Conservation (phyloP, 1,139 yeast species). For the Geotrichum carabidarum region DNA sequence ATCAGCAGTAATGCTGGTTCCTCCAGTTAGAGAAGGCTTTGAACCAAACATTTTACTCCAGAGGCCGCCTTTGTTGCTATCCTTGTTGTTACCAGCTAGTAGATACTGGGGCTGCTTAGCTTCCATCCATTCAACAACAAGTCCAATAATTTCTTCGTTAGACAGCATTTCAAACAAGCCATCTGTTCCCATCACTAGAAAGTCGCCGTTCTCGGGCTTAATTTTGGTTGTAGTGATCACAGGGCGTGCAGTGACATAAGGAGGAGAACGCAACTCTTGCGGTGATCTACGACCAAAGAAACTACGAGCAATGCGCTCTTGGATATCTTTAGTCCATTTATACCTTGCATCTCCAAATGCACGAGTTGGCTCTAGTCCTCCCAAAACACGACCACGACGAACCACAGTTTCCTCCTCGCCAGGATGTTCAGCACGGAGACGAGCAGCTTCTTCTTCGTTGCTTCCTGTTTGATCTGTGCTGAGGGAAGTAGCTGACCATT, state of each 20-base stretch:
- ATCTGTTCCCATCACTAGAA: slow-evolving; percentile 89
- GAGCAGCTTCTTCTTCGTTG: slow-evolving; percentile 77
- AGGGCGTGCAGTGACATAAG: slow-evolving; percentile 96
- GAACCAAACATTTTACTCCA: slow-evolving; percentile 18
- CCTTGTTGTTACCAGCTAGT: slow-evolving; percentile 4
- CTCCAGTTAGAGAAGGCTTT: not conserved
- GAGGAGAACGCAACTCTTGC: slow-evolving; percentile 72
- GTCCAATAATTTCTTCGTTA: slow-evolving; percentile 86
- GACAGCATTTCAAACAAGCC: slow-evolving; percentile 89
- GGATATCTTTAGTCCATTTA: slow-evolving; percentile 73
- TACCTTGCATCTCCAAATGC: slow-evolving; percentile 97
- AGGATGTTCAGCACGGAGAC: slow-evolving; percentile 85
- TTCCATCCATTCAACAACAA: slow-evolving; percentile 96
- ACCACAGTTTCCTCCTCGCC: slow-evolving; percentile 78
- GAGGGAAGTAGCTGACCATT: slow-evolving; percentile 84
- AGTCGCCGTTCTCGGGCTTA: slow-evolving; percentile 67
- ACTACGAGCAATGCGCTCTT: slow-evolving; percentile 65
- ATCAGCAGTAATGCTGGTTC: slow-evolving; percentile 10
- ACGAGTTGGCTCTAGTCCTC: slow-evolving; percentile 89
- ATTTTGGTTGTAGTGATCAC: slow-evolving; percentile 80
- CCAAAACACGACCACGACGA: slow-evolving; percentile 78
- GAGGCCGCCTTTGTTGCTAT: slow-evolving; percentile 1
- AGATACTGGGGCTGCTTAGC: slow-evolving; percentile 55
- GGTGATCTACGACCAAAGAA: slow-evolving; percentile 85
- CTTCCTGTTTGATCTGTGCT: slow-evolving; percentile 94